These are phyloP conservation scores for Stentor coeruleus DNA, from an alignment of 73 alveolate genomes.

Conservation along the genomic window DNA sequence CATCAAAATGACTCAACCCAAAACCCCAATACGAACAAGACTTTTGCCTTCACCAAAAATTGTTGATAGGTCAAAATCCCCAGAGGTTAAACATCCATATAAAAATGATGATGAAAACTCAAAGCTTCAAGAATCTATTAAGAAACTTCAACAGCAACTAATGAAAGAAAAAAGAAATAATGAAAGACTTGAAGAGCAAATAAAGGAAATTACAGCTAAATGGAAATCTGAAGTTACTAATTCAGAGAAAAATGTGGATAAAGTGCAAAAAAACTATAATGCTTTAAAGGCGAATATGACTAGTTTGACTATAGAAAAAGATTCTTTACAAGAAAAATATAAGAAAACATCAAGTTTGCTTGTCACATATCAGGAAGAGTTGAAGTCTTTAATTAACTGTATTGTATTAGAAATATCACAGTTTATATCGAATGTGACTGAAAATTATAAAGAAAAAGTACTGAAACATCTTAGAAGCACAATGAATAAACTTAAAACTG, in stretches of 20 bases:
- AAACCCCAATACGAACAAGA: background rate
- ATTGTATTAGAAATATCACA: background rate
- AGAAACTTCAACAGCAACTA: background rate
- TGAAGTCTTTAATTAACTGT: too few species aligned
- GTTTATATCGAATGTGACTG: background rate
- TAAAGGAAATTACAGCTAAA: background rate
- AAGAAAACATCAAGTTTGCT: background rate
- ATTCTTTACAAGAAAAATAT: background rate
- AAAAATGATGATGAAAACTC: conserved; percentile 1
- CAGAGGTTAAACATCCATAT: background rate
- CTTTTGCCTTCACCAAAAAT: background rate
- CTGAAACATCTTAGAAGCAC: background rate
- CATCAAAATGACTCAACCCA: conserved; percentile 2
- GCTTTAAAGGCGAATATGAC: background rate
- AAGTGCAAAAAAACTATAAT: background rate
- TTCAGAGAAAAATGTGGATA: background rate
- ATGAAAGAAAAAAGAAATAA: conserved; percentile 5
- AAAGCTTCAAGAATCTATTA: conserved; percentile 3
- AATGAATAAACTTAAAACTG: background rate
- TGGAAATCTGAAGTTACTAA: background rate
- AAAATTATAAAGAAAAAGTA: too few species aligned
- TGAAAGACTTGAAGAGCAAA: background rate
- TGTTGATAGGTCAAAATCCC: conserved; percentile 15
- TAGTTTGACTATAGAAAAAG: background rate
- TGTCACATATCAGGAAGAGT: background rate